phyloP scores from a whole-genome alignment of 2,329 filamentous ascomycete species.

The Albifimbria verrucaria region DNA sequence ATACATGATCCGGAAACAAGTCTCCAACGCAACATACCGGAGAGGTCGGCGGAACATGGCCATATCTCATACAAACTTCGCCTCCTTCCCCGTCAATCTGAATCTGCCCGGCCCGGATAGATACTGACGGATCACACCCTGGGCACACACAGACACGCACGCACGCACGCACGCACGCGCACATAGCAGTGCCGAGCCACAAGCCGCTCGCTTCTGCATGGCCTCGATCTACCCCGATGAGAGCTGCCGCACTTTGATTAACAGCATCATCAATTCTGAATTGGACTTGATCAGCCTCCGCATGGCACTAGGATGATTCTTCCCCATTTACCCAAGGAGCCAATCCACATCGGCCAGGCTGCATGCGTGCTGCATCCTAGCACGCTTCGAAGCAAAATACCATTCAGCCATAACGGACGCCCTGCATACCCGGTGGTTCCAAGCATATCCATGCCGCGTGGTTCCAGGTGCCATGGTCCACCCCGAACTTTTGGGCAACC shows the following conservation, averaged over 20 bases:
- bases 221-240: neutral
- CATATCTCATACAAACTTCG: too few species aligned
- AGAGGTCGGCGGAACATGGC: too few species aligned
- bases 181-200: neutral
- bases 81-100: too few species aligned
- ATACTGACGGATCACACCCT: too few species aligned
- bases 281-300: neutral
- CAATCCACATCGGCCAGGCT: neutral
- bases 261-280: neutral
- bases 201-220: neutral
- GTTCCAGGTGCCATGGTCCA: neutral
- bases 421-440: neutral
- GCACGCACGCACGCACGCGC: too few species aligned
- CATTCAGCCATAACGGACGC: neutral
- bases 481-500: too few species aligned
- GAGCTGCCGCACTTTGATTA: neutral
- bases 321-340: neutral
- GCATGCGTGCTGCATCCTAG: neutral
- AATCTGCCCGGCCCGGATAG: too few species aligned
- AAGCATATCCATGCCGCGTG: neutral
- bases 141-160: too few species aligned
- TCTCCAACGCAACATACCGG: too few species aligned
- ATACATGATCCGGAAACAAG: too few species aligned
- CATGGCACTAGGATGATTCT: neutral
- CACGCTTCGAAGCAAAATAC: neutral